Base-by-base conservation (phyloP, 441 rosid species). In the Bocquillonia castaneifolia region DNA sequence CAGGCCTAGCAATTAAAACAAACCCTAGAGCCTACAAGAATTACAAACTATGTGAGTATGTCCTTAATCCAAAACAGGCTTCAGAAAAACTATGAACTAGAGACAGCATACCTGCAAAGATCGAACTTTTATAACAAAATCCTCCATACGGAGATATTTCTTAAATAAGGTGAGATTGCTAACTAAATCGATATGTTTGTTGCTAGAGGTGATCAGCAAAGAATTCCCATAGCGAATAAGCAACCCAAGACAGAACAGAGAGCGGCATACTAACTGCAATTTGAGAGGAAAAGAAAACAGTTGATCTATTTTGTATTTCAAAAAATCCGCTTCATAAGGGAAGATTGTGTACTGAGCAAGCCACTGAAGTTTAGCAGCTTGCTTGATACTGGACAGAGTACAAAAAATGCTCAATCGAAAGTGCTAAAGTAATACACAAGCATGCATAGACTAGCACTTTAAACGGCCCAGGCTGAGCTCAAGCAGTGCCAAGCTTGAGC, bases 221-320 rank as follows among this genome's bases (percentile, higher is more conserved):
- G 97, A 76, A 79, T 85, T 88, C 26, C 99, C 98, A 73, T 96
- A 92, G 76, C 99, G 96, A 79, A 91, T 85, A 72, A 96, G 98
- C 86, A 91, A 83, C 60, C 99, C 98, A 70, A 93, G 96, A 78
- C 98, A 96, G 76, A 93, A 96, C 59, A 93, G 93, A 71, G 98
- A 93, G 61, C 96, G 93, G 40, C 93, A 97, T 70, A 90, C 86
- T 72, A 81, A 81, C 99, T 93, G 92, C 68, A 77, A 76, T 64
- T 74, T 22, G 54, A 32, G 32, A 28, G 28, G 13, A 63, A 23
- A 40, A 20, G 44, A 29, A 69, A 60, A 53, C 25, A 50, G 29
- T 40, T 23, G 37, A 51, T 39, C 23, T n/a, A 50, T 23, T 32
- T 69, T 53, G 55, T 63, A 22, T 1, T 8, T 25, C 8, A 8